These are phyloP conservation scores for Nicotiana rustica DNA, from an alignment of 305 asterid species.

Conservation along the genomic window DNA sequence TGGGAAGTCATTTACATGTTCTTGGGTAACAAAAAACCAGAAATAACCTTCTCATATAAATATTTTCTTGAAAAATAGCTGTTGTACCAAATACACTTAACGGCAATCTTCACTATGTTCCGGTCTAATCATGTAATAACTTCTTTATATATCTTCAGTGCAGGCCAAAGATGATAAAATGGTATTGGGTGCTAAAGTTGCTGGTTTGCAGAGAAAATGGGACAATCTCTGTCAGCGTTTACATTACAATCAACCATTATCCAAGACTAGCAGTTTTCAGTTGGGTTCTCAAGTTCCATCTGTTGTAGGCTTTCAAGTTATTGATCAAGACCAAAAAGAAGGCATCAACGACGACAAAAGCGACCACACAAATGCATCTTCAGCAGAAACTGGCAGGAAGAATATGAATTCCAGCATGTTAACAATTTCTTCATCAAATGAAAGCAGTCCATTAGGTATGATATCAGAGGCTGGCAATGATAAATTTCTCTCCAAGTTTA, in stretches of 20 bases:
- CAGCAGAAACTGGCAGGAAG: conserved; percentile 49
- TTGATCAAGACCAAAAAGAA: conserved; percentile 43
- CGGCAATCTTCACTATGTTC: not conserved
- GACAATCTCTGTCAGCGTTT: conserved; percentile 65
- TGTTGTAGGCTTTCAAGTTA: conserved; percentile 59
- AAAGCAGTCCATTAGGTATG: conserved; percentile 43
- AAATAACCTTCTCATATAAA: no score
- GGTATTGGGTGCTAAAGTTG: conserved; percentile 56
- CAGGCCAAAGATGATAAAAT: conserved; percentile 83
- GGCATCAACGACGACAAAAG: conserved; percentile 39
- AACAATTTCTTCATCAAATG: conserved; percentile 48
- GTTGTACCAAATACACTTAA: no score
- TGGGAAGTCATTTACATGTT: no score
- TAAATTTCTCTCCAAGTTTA: conserved; percentile 42
- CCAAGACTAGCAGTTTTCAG: conserved; percentile 39
- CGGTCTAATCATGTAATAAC: conserved; percentile 38
- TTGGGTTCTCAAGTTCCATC: conserved; percentile 53
- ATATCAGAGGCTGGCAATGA: conserved; percentile 42
- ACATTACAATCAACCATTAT: conserved; percentile 51
- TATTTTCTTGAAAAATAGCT: no score
- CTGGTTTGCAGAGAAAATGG: conserved; percentile 70
- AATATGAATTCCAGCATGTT: conserved; percentile 35
- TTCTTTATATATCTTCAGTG: conserved; percentile 56
- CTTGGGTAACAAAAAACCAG: no score
- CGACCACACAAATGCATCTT: conserved; percentile 45